A percentile compares a stretch with the other conserved stretches of the same genome.
Evolutionary conservation across 306 rosid genomes (phyloP).

Genomic region (Mucuna pruriens): DNA sequence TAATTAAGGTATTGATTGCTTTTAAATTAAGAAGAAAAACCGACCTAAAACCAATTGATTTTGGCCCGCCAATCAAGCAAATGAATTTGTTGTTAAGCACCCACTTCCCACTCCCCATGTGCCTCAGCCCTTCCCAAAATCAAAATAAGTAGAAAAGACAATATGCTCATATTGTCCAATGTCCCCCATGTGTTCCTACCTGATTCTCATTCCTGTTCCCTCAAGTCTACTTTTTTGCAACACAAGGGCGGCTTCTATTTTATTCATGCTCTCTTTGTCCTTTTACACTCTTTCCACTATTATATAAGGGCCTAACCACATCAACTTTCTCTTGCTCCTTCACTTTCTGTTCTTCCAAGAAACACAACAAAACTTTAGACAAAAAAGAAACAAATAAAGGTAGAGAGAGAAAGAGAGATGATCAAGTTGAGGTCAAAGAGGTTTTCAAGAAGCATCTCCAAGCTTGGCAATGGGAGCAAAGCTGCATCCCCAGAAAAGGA

Average conservation of each 20-base stretch:
- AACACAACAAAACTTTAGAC: neutral
- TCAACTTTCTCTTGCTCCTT: neutral
- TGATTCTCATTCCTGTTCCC: conserved; percentile 40
- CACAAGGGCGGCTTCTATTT: conserved; percentile 52
- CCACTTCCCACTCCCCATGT: conserved; percentile 83
- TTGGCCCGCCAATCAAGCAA: conserved; percentile 76
- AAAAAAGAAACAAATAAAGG: neutral
- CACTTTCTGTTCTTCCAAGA: conserved; percentile 21
- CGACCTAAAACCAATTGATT: conserved; percentile 31
- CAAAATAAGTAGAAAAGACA: conserved; percentile 46
- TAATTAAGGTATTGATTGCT: neutral
- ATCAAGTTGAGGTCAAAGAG: conserved; percentile 86
- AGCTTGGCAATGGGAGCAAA: conserved; percentile 51
- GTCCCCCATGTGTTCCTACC: conserved; percentile 42
- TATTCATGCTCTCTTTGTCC: conserved; percentile 37
- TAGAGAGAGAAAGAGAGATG: conserved; percentile 41
- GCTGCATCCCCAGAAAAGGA: conserved; percentile 36
- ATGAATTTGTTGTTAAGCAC: conserved; percentile 47
- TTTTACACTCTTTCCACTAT: neutral
- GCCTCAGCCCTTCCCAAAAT: conserved; percentile 57
- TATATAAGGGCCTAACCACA: conserved; percentile 55
- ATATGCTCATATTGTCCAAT: conserved; percentile 44
- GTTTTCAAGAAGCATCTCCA: conserved; percentile 70
- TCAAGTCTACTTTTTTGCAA: conserved; percentile 33
- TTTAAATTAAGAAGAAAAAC: conserved; percentile 38